Percentiles rank a stretch among this genome's conserved stretches.
phyloP scores from a whole-genome alignment of 768 basidiomycete genomes.

The Lactarius hatsudake region DNA sequence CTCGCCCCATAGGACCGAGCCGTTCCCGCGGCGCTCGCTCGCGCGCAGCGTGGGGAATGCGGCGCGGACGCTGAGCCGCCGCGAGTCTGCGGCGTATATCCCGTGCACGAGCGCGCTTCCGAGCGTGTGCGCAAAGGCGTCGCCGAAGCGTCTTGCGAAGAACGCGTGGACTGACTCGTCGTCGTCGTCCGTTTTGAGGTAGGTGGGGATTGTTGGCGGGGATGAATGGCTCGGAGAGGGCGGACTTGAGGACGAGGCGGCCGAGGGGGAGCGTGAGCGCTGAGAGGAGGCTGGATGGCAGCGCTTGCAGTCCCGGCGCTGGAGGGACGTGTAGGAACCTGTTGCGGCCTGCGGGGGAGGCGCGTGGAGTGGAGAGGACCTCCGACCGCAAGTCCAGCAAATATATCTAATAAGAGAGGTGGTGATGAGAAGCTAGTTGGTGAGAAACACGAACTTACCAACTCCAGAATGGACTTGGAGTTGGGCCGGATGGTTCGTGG shows the following conservation, averaged over 20 bases:
- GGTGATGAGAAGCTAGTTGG: neutral
- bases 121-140: constrained; percentile 66
- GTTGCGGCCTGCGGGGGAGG: constrained; percentile 69
- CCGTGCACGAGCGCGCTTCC: constrained; percentile 84
- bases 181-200: constrained; percentile 17
- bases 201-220: constrained; percentile 4
- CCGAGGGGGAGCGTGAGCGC: constrained; percentile 40
- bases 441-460: constrained; percentile 51
- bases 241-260: constrained; percentile 48
- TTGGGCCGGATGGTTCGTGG: constrained; percentile 84
- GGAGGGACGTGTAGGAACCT: constrained; percentile 67
- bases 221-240: constrained; percentile 57
- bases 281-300: constrained; percentile 44
- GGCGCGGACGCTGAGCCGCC: constrained; percentile 67
- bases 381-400: constrained; percentile 59
- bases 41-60: constrained; percentile 76
- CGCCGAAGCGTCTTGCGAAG: constrained; percentile 69
- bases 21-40: constrained; percentile 61
- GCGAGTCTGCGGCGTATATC: constrained; percentile 86
- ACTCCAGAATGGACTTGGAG: constrained; percentile 66
- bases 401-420: constrained; percentile 48
- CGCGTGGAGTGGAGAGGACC: constrained; percentile 63
- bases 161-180: constrained; percentile 87
- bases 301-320: constrained; percentile 47
- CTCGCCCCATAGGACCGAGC: constrained; percentile 67